A percentile compares a stretch with the other conserved stretches of the same genome.
phyloP scores from a whole-genome alignment of 331 rosid species.

The Acacia concinna region DNA sequence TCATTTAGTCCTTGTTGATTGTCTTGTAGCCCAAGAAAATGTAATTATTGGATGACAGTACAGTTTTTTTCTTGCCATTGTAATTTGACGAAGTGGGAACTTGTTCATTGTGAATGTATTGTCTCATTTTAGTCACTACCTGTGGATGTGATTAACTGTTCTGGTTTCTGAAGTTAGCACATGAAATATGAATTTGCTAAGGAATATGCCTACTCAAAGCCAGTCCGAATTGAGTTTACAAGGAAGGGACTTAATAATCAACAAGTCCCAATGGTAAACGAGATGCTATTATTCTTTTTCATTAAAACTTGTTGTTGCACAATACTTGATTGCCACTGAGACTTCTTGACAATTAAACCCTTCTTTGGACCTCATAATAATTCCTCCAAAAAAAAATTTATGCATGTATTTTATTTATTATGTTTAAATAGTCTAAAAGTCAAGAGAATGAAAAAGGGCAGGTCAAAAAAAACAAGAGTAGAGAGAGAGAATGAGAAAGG shows the following conservation, averaged over 20 bases:
- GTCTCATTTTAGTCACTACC: neutral
- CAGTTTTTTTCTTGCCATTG: neutral
- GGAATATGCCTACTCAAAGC: neutral
- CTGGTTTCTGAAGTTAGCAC: neutral
- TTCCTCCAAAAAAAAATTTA: too few species aligned
- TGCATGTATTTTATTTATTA: too few species aligned
- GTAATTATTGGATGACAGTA: neutral
- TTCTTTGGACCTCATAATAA: too few species aligned
- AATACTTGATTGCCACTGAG: too few species aligned
- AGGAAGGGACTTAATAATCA: too few species aligned
- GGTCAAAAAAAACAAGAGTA: too few species aligned
- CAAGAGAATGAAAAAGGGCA: neutral
- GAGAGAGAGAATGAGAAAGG: too few species aligned
- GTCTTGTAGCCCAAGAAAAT: slow-evolving; percentile 25
- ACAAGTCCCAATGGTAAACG: too few species aligned
- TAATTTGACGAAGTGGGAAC: slow-evolving; percentile 4
- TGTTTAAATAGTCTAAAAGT: neutral
- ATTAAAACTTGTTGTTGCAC: too few species aligned
- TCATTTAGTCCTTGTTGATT: neutral
- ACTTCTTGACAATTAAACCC: too few species aligned
- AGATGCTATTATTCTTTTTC: too few species aligned
- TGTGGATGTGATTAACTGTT: neutral
- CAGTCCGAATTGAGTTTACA: neutral
- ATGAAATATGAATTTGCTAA: neutral
- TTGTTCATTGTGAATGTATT: neutral